phyloP scores from a whole-genome alignment of 1,139 yeast genomes.

The Nadsonia commutata region DNA sequence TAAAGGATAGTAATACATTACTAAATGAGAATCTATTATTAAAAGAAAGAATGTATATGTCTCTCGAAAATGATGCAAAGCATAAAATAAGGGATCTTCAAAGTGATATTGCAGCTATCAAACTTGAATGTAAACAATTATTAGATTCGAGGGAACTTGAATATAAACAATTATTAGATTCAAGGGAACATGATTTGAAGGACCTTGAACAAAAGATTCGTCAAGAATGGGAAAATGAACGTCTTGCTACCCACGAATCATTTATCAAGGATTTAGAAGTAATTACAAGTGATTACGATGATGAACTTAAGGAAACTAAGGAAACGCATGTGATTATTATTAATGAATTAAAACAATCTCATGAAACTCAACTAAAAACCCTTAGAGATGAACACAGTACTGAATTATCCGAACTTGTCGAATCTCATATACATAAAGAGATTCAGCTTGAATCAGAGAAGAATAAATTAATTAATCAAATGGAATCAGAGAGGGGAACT shows the following conservation, averaged over 20 bases:
- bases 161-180: not conserved
- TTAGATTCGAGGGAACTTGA: not conserved
- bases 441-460: constrained; percentile 10
- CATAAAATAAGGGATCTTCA: constrained; percentile 13
- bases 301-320: not conserved
- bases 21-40: constrained; percentile 1
- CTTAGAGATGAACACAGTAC: too few relatives aligned
- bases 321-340: not conserved
- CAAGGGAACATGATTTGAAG: not conserved
- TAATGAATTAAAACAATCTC: too few relatives aligned
- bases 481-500: constrained; percentile 8
- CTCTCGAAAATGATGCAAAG: constrained; percentile 13
- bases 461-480: constrained; percentile 10
- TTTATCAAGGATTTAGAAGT: not conserved
- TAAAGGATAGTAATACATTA: constrained; percentile 4
- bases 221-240: not conserved
- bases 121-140: not conserved
- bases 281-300: not conserved
- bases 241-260: not conserved
- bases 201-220: not conserved
- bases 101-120: constrained; percentile 11
- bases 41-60: not conserved
- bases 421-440: too few relatives aligned
- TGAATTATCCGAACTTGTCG: too few relatives aligned
- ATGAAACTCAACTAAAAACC: too few relatives aligned